These are phyloP conservation scores for Jatropha multifida DNA, from an alignment of 441 rosid species.

Conservation along the genomic window DNA sequence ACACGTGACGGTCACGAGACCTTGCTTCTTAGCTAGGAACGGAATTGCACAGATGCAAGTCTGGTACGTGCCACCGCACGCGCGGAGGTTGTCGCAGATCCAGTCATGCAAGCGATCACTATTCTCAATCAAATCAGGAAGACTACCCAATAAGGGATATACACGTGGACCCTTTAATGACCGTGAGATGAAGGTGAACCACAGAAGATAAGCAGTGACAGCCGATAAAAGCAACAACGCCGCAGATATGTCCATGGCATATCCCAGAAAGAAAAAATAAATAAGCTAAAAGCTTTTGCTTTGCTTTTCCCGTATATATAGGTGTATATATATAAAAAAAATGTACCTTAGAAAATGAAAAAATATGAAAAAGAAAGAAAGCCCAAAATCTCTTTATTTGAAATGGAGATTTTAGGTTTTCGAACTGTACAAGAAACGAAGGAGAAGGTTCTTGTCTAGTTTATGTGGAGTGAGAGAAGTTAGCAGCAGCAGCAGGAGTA, in stretches of 20 bases:
- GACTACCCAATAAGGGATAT: conserved; percentile 88
- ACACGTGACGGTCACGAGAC: conserved; percentile 96
- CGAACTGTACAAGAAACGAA: neutral
- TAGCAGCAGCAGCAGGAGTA: conserved; percentile 8
- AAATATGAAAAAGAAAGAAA: conserved; percentile 1
- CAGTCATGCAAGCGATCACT: conserved; percentile 93
- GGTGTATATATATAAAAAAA: too few species aligned
- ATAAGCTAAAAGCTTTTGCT: too few species aligned
- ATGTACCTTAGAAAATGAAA: neutral
- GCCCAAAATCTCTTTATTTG: neutral
- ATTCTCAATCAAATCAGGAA: conserved; percentile 87
- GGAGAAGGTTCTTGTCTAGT: neutral
- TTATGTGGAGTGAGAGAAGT: neutral
- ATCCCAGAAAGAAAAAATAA: too few species aligned
- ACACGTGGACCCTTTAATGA: conserved; percentile 84
- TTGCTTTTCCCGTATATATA: too few species aligned
- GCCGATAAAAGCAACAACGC: conserved; percentile 64
- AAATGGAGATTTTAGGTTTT: neutral
- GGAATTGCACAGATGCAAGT: conserved; percentile 94
- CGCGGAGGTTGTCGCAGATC: conserved; percentile 93
- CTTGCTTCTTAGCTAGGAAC: conserved; percentile 74
- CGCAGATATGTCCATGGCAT: conserved; percentile 55
- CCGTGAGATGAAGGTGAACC: conserved; percentile 94
- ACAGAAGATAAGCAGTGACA: conserved; percentile 67
- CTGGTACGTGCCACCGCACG: conserved; percentile 96